Percentiles rank a stretch among this genome's conserved stretches.
Conservation (phyloP, 208 protist species). For the Wallacemonas collosoma region DNA sequence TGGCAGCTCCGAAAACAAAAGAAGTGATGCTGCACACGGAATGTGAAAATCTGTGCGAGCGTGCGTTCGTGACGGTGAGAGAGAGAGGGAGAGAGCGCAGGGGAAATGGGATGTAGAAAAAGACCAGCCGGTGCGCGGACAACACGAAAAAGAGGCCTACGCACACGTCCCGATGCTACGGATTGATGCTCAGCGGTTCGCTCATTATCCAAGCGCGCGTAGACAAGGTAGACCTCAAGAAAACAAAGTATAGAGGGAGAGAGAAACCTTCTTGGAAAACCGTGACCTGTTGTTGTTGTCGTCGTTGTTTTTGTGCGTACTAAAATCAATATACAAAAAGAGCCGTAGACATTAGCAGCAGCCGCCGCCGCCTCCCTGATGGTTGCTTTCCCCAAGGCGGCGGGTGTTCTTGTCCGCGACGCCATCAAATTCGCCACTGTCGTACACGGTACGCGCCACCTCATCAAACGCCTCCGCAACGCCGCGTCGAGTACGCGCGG, state of each 20-base stretch:
- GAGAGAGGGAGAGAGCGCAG: neutral
- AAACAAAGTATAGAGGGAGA: too few relatives aligned
- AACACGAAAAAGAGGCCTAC: too few relatives aligned
- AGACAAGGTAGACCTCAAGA: too few relatives aligned
- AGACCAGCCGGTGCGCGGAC: too few relatives aligned
- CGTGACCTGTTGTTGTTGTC: neutral
- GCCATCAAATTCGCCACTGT: constrained; percentile 23
- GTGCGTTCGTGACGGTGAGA: neutral
- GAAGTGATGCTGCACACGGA: neutral
- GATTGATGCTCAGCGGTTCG: too few relatives aligned
- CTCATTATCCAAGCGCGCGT: too few relatives aligned
- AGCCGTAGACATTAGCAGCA: constrained; percentile 8
- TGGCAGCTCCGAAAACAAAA: neutral
- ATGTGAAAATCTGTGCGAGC: too few relatives aligned
- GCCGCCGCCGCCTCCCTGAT: constrained; percentile 3
- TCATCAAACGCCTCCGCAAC: constrained; percentile 87
- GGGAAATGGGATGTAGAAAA: neutral
- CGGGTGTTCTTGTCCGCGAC: neutral
- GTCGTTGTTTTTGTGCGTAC: neutral
- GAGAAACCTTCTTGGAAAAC: too few relatives aligned
- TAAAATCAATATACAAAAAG: too few relatives aligned
- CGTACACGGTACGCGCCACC: constrained; percentile 63
- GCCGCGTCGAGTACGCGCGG: constrained; percentile 74
- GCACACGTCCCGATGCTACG: too few relatives aligned
- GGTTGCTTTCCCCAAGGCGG: neutral